Evolutionary conservation across 2,329 filamentous ascomycete genomes (phyloP).

Genomic region (Stagonosporopsis vannaccii): DNA sequence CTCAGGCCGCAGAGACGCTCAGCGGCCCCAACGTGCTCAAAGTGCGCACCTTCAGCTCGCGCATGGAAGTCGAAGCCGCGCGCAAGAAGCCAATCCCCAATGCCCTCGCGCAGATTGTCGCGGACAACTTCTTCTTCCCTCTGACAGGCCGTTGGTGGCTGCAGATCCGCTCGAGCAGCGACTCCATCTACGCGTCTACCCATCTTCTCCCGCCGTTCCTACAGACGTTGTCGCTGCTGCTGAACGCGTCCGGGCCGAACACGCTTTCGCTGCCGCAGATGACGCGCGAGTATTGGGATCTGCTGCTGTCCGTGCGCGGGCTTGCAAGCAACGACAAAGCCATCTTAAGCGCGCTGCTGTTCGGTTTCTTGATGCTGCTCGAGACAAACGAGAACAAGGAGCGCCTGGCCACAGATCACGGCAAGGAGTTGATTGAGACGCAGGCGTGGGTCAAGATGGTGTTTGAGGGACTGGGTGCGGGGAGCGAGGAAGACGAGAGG

Average conservation of each 20-base stretch:
- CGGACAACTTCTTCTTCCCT: conserved; percentile 83
- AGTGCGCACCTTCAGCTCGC: conserved; percentile 84
- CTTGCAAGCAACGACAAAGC: conserved; percentile 61
- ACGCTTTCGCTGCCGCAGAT: conserved; percentile 79
- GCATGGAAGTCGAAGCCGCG: conserved; percentile 70
- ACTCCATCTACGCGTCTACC: conserved; percentile 74
- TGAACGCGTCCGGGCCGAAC: conserved; percentile 83
- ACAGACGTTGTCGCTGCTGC: conserved; percentile 82
- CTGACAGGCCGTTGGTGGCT: conserved; percentile 81
- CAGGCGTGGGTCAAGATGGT: conserved; percentile 83
- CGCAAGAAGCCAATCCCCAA: conserved; percentile 72
- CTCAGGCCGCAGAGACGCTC: conserved; percentile 78
- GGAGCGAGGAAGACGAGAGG: conserved; percentile 72
- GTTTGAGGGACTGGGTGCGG: conserved; percentile 64
- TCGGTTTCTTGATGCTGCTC: conserved; percentile 79
- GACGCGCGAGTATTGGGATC: conserved; percentile 82
- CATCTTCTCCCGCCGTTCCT: conserved; percentile 80
- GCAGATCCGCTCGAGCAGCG: conserved; percentile 58
- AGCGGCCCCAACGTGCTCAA: conserved; percentile 87
- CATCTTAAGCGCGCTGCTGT: conserved; percentile 77
- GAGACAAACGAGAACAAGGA: conserved; percentile 81
- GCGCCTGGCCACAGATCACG: conserved; percentile 75
- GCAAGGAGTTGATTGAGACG: conserved; percentile 81
- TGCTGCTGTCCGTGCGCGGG: conserved; percentile 76
- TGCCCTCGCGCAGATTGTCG: conserved; percentile 77